Conservation (phyloP, 176 grass and related monocot genomes). For the Musa beccarii region DNA sequence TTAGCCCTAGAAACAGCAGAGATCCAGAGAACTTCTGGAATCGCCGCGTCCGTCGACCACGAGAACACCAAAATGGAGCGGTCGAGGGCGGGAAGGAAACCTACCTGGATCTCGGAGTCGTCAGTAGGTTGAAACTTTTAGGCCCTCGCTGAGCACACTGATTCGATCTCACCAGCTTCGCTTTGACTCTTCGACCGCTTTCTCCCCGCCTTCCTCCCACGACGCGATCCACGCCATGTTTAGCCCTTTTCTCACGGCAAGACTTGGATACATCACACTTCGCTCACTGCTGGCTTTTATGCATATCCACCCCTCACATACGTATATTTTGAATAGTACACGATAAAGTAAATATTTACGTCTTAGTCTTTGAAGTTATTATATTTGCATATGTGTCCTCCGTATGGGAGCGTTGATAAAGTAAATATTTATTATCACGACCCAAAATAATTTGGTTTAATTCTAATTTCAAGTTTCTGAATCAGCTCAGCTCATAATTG, state of each 20-base stretch:
- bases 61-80: not conserved
- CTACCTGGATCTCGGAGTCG: slow-evolving; percentile 5
- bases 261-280: not conserved
- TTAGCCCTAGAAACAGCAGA: not conserved
- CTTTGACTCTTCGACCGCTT: slow-evolving; percentile 18
- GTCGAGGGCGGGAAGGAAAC: not conserved
- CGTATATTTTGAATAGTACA: not conserved
- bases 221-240: not conserved
- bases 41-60: not conserved
- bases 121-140: not conserved
- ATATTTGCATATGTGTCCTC: not conserved
- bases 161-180: slow-evolving; percentile 6
- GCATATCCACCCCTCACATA: not conserved
- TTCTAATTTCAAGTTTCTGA: too few species aligned
- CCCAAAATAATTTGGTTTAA: too few species aligned
- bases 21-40: not conserved
- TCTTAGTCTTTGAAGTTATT: not conserved
- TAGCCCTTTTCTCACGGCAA: not conserved
- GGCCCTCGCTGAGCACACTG: not conserved
- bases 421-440: too few species aligned
- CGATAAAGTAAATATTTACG: not conserved
- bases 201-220: not conserved
- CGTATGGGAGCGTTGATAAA: not conserved
- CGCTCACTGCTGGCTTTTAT: not conserved
- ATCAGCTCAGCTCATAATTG: too few species aligned